Evolutionary conservation across 78 protist genomes (phyloP).

Genomic region (Dictyostelium capitatum): DNA sequence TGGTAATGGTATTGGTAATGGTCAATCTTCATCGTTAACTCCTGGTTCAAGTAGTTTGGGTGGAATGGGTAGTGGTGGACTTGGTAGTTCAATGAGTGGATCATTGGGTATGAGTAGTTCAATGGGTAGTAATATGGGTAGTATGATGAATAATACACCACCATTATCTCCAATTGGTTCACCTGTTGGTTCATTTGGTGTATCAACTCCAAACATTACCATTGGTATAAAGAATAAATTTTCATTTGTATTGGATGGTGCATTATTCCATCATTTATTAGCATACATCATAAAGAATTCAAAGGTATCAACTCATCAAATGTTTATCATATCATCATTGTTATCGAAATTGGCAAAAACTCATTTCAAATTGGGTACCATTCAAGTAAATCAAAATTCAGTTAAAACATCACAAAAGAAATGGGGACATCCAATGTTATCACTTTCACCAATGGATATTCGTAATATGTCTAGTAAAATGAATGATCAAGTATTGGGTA

Average conservation of each 20-base stretch:
- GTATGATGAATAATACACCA: slow-evolving; percentile 18
- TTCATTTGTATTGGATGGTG: slow-evolving; percentile 42
- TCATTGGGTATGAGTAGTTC: too few species aligned
- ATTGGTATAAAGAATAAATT: slow-evolving; percentile 54
- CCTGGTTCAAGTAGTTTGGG: not conserved
- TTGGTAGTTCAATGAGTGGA: not conserved
- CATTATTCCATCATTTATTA: slow-evolving; percentile 29
- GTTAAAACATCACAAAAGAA: slow-evolving; percentile 32
- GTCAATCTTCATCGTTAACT: not conserved
- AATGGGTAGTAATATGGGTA: not conserved
- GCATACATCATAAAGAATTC: slow-evolving; percentile 27
- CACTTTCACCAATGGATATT: slow-evolving; percentile 47
- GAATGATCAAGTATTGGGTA: not conserved
- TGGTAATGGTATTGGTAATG: not conserved
- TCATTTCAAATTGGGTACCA: slow-evolving; percentile 16
- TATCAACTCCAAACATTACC: slow-evolving; percentile 18
- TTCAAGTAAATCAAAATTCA: slow-evolving; percentile 5
- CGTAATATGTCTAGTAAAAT: slow-evolving; percentile 24
- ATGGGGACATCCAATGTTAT: slow-evolving; percentile 33
- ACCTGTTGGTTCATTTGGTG: not conserved
- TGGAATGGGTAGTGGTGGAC: too few species aligned
- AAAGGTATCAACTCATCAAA: not conserved
- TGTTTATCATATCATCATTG: not conserved
- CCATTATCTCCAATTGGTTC: slow-evolving; percentile 44
- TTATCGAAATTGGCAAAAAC: slow-evolving; percentile 11